Evolutionary conservation across 805 yeast genomes (phyloP).

Genomic region (Yamadazyma insecticola): DNA sequence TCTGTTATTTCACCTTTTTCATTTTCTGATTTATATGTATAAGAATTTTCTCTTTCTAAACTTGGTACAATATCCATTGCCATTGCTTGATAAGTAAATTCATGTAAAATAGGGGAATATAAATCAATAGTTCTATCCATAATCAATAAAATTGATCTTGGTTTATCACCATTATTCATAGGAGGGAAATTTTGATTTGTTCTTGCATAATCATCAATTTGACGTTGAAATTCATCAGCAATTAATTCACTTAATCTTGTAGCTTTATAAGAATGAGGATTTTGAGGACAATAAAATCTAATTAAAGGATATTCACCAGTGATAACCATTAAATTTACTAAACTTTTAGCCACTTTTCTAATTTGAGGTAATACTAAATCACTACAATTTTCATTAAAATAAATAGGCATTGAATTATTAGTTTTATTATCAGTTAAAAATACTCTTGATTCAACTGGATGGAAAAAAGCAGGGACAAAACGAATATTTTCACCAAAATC

Average conservation of each 20-base stretch:
- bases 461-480: constrained; percentile 36
- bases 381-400: constrained; percentile 61
- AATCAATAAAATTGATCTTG: constrained; percentile 69
- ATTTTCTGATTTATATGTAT: constrained; percentile 51
- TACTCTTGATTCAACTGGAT: constrained; percentile 65
- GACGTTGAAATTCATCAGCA: constrained; percentile 66
- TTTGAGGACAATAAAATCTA: constrained; percentile 58
- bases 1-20: constrained; percentile 39
- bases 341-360: constrained; percentile 52
- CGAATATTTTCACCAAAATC: constrained; percentile 23
- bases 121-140: constrained; percentile 83
- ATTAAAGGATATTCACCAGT: constrained; percentile 89
- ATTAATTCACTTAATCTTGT: constrained; percentile 60
- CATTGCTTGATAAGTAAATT: constrained; percentile 88
- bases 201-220: constrained; percentile 73
- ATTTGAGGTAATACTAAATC: constrained; percentile 60
- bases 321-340: constrained; percentile 68
- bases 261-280: constrained; percentile 46
- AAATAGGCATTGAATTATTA: constrained; percentile 61
- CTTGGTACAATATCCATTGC: constrained; percentile 64
- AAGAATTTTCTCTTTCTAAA: constrained; percentile 39
- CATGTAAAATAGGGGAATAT: constrained; percentile 81
- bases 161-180: constrained; percentile 46
- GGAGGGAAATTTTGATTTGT: constrained; percentile 61
- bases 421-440: constrained; percentile 58